Conservation (phyloP, 305 asterid genomes). For the Solanum hybrid region DNA sequence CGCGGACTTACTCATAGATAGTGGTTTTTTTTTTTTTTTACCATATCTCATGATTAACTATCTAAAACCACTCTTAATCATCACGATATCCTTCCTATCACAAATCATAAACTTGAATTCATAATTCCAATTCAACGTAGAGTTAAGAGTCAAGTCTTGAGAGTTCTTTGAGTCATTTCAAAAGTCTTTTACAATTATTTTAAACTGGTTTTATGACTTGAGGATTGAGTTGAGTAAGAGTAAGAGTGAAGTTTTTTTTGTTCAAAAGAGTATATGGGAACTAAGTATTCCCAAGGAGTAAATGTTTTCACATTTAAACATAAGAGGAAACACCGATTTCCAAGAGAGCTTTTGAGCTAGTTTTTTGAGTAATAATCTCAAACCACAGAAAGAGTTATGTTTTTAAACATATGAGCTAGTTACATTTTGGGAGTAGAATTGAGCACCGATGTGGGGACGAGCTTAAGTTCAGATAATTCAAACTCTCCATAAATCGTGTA, state of each 20-base stretch:
- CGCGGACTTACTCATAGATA: too few species aligned
- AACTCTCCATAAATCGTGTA: neutral
- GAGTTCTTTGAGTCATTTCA: neutral
- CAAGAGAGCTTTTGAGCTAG: neutral
- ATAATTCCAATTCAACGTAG: too few species aligned
- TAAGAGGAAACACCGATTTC: neutral
- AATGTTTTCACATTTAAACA: neutral
- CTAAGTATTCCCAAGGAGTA: too few species aligned
- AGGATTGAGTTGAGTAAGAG: neutral
- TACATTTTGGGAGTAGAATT: neutral
- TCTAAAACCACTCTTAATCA: too few species aligned
- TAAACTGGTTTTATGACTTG: neutral
- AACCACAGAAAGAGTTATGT: neutral
- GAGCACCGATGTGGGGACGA: neutral
- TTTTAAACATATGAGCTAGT: neutral
- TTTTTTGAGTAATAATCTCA: neutral
- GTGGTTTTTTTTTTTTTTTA: too few species aligned
- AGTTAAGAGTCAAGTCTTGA: neutral
- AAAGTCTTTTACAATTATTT: neutral
- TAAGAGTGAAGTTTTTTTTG: neutral
- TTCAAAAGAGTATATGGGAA: neutral
- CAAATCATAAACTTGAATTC: too few species aligned
- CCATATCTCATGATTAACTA: too few species aligned
- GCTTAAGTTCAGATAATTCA: too few species aligned
- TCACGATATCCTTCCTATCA: too few species aligned